Evolutionary conservation across 164 flowering plant genomes (phyloP).

Genomic region (Umbilicus rupestris): DNA sequence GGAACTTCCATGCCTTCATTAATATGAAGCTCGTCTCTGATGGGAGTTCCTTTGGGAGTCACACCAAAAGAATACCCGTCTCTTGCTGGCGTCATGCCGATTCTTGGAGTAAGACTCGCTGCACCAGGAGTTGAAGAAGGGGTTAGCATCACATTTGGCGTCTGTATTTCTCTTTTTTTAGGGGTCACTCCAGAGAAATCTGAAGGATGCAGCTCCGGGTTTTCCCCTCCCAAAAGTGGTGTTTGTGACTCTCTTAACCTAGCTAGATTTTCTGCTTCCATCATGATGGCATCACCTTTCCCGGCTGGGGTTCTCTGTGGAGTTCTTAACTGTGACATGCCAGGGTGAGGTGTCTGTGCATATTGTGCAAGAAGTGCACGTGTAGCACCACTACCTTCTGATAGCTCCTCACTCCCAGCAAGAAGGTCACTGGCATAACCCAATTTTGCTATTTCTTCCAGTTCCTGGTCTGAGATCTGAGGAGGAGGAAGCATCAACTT

Average conservation of each 20-base stretch:
- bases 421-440: constrained; percentile 91
- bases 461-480: constrained; percentile 86
- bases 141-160: constrained; percentile 84
- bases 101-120: constrained; percentile 66
- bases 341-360: constrained; percentile 73
- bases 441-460: constrained; percentile 93
- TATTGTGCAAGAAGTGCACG: constrained; percentile 83
- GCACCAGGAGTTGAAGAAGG: constrained; percentile 82
- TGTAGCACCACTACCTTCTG: constrained; percentile 91
- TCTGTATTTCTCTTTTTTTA: constrained; percentile 72
- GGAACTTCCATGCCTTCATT: constrained; percentile 76
- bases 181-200: constrained; percentile 99
- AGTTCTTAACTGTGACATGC: constrained; percentile 80
- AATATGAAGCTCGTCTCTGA: constrained; percentile 89
- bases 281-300: constrained; percentile 94
- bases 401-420: constrained; percentile 53
- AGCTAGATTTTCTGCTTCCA: constrained; percentile 97
- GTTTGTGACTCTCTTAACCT: constrained; percentile 91
- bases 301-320: constrained; percentile 95
- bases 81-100: constrained; percentile 83
- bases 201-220: constrained; percentile 95
- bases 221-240: constrained; percentile 90
- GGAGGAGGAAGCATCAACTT: constrained; percentile 94
- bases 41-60: constrained; percentile 86
- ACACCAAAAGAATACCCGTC: constrained; percentile 63